Percentiles rank a stretch among this genome's conserved stretches.
Conservation (phyloP, 352 stramenopile species). For the Phytophthora pini region DNA sequence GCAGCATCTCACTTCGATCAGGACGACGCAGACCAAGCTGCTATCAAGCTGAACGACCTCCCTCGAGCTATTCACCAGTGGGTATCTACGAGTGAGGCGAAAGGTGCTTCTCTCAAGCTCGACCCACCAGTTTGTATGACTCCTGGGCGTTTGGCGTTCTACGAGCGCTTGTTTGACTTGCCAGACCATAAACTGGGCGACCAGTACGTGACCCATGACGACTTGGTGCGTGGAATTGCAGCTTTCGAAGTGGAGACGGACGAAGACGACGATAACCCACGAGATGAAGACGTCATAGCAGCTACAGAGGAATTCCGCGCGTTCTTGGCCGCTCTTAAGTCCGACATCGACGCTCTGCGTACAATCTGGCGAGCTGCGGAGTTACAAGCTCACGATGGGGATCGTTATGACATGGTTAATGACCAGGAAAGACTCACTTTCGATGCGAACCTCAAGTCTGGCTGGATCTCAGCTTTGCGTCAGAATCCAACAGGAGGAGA, state of each 20-base stretch:
- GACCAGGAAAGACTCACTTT: slow-evolving; percentile 62
- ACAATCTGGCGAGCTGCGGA: slow-evolving; percentile 75
- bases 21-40: slow-evolving; percentile 33
- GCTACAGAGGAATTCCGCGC: slow-evolving; percentile 48
- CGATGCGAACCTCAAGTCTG: slow-evolving; percentile 73
- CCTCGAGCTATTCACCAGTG: slow-evolving; percentile 52
- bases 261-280: slow-evolving; percentile 24
- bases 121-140: slow-evolving; percentile 19
- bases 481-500: slow-evolving; percentile 72
- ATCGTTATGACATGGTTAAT: slow-evolving; percentile 30
- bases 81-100: slow-evolving; percentile 30
- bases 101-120: slow-evolving; percentile 4
- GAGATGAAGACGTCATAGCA: slow-evolving; percentile 18
- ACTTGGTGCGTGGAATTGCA: slow-evolving; percentile 66
- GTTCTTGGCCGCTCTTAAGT: slow-evolving; percentile 55
- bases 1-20: slow-evolving; percentile 13
- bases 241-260: slow-evolving; percentile 38
- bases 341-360: slow-evolving; percentile 60
- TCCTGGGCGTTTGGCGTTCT: slow-evolving; percentile 37
- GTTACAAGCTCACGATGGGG: slow-evolving; percentile 53
- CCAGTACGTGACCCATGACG: slow-evolving; percentile 70
- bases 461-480: slow-evolving; percentile 77
- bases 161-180: slow-evolving; percentile 59
- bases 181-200: slow-evolving; percentile 45
- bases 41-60: slow-evolving; percentile 63